A percentile compares a stretch with the other conserved stretches of the same genome.
phyloP scores from a whole-genome alignment of 441 rosid genomes.

The Euphorbia celastroides region DNA sequence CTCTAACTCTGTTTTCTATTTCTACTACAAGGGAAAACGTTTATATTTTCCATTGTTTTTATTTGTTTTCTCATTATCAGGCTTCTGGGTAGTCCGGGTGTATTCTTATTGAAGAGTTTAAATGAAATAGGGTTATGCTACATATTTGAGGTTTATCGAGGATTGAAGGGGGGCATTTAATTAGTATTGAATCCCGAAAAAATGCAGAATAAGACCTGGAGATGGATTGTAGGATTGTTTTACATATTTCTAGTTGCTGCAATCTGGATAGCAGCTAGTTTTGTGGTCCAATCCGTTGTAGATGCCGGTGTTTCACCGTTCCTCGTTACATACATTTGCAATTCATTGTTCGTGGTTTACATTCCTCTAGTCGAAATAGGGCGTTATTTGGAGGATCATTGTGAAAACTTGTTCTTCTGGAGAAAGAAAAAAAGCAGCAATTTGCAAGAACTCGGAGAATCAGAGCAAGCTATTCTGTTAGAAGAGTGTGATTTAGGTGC shows the following conservation, averaged over 20 bases:
- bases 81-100: neutral
- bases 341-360: constrained; percentile 77
- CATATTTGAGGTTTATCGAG: constrained; percentile 16
- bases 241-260: constrained; percentile 80
- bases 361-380: constrained; percentile 74
- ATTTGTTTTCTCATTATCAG: constrained; percentile 5
- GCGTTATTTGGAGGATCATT: constrained; percentile 61
- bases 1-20: neutral
- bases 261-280: constrained; percentile 96
- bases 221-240: constrained; percentile 67
- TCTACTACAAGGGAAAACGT: neutral
- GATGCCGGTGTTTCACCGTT: constrained; percentile 91
- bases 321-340: constrained; percentile 85
- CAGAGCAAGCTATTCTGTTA: constrained; percentile 67
- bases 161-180: constrained; percentile 1
- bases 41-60: neutral
- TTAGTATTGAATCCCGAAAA: constrained; percentile 24
- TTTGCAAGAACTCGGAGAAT: constrained; percentile 39
- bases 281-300: constrained; percentile 92
- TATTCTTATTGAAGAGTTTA: neutral
- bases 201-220: constrained; percentile 56
- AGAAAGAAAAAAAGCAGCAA: constrained; percentile 32
- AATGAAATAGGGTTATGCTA: constrained; percentile 2
- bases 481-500: constrained; percentile 33
- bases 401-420: constrained; percentile 62